Base-by-base conservation (phyloP, 768 basidiomycete species). In the Russula sp. region DNA sequence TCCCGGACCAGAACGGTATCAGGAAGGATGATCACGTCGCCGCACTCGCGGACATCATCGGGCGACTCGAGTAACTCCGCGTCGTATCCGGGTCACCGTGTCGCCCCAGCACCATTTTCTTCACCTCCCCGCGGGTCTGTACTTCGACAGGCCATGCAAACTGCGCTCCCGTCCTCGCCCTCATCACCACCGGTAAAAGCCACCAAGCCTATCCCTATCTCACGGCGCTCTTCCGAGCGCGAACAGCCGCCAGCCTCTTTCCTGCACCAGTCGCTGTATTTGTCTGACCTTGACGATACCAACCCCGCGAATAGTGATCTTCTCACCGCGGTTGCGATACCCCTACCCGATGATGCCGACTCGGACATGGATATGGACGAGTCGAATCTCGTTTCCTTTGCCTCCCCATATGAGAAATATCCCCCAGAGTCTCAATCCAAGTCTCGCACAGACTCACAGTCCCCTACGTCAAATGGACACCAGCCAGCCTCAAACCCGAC, bases 261-360 rank as follows among this genome's bases (percentile, higher is more conserved):
- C 18, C 59, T 49, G 16, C 61, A 54, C 16, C 57, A 53, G 37
- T 63, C 64, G 5, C 53, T 63, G 73, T 78, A 32, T 76, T 77
- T 66, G 37, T 69, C 76, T 18, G 72, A 74, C 49, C 74, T 71
- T 63, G 74, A 77, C 18, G 82, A 89, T 44, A 82, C 87, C 47
- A 53, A 62, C n/a, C 45, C 39, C 22, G 51, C 49, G 22, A 37
- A 49, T 39, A 49, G 35, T 48, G 84, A 86, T 32, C 76, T 91
- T 4, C 80, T 92, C 44, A 76, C 87, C 50, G 88, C 90, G 1
- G 83, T 86, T 61, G 77, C 78, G 31, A 85, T 90, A 44, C 91
- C 89, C n/a, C 79, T 90, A 20, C 89, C 90, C 2, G 86, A 84
- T 66, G 76, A 86, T 68, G 84, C 80, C 66, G 89, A 90, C 68